A percentile compares a stretch with the other conserved stretches of the same genome.
Conservation (phyloP, 345 rosid genomes). For the Gossypium australe region DNA sequence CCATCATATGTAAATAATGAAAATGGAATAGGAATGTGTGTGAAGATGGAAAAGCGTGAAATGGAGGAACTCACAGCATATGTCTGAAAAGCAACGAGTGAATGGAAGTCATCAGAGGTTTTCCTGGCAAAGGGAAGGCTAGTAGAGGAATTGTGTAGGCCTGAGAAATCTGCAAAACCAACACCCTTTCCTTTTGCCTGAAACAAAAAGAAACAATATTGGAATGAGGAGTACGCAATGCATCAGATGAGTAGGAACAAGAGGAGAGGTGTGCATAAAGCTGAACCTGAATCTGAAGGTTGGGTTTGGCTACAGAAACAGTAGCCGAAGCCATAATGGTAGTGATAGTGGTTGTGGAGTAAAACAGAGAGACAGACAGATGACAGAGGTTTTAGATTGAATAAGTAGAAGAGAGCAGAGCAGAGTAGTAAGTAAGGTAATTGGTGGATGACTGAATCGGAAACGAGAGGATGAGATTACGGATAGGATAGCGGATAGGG, state of each 20-base stretch:
- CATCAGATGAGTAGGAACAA: background rate
- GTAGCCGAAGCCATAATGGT: slow-evolving; percentile 57
- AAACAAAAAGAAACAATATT: background rate
- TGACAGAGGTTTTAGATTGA: background rate
- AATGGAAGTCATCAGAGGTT: slow-evolving; percentile 63
- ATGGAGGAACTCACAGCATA: slow-evolving; percentile 53
- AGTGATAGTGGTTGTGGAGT: background rate
- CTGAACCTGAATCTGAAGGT: slow-evolving; percentile 53
- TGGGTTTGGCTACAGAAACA: slow-evolving; percentile 76
- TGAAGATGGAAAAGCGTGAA: background rate
- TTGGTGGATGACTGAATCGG: slow-evolving; percentile 18
- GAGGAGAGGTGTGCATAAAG: too few relatives aligned
- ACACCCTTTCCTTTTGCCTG: slow-evolving; percentile 59
- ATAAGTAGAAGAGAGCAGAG: slow-evolving; percentile 13
- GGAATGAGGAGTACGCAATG: background rate
- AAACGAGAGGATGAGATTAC: slow-evolving; percentile 66
- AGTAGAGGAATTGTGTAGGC: slow-evolving; percentile 50
- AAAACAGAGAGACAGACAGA: background rate
- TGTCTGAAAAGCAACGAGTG: slow-evolving; percentile 67
- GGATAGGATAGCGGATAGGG: slow-evolving; percentile 34
- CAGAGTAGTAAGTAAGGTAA: background rate
- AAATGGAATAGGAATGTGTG: background rate
- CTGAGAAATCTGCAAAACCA: slow-evolving; percentile 76
- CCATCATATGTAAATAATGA: too few relatives aligned
- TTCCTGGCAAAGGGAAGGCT: slow-evolving; percentile 59